Evolutionary conservation across 345 rosid species (phyloP), one percentile per base, ranked within the genome.

Genomic region (Anastatica hierochuntica): DNA sequence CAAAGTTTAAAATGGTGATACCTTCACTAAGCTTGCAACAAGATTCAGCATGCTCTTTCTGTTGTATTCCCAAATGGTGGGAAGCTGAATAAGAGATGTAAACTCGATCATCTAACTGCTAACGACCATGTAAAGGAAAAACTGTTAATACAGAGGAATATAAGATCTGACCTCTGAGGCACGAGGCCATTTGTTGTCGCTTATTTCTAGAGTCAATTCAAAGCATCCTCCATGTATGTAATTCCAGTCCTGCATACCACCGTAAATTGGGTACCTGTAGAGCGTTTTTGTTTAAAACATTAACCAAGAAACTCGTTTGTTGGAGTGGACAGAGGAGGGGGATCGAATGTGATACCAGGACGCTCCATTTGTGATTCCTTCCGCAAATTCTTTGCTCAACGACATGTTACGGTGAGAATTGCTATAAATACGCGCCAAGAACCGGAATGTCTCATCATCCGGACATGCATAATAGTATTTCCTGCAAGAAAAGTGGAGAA

Each of bases 191-290:
- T 92, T 88, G 70, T 81, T 66, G 60, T 92, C 95, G 42, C 98
- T 85, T 19, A 88, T 70, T 78, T 92, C 97, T 75, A 92, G 70
- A n/a, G 97, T 92, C 78, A 92, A 73, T 67, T 92, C 98, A 47
- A 92, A 81, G 75, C 98, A 92, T 46, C 82, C 90, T 57, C 83
- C 98, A 70, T 88, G 72, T 66, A 92, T 81, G 70, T 92, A 92
- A 69, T 92, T 92, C 96, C 96, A 92, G 55, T 88, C 98, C 74
- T 92, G 98, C 98, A 88, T 92, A 67, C 90, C 98, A 44, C 95
- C 98, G 76, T 88, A 92, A 44, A 92, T 79, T 6, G 98, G 98
- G 63, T 88, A 92, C 96, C 98, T 90, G 77, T 40, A 64, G 17
- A 63, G 58, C 44, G 46, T 69, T 52, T 24, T 52, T 70, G 33